Evolutionary conservation across 2,329 filamentous ascomycete genomes (phyloP).

Genomic region (Clarireedia monteithiana): DNA sequence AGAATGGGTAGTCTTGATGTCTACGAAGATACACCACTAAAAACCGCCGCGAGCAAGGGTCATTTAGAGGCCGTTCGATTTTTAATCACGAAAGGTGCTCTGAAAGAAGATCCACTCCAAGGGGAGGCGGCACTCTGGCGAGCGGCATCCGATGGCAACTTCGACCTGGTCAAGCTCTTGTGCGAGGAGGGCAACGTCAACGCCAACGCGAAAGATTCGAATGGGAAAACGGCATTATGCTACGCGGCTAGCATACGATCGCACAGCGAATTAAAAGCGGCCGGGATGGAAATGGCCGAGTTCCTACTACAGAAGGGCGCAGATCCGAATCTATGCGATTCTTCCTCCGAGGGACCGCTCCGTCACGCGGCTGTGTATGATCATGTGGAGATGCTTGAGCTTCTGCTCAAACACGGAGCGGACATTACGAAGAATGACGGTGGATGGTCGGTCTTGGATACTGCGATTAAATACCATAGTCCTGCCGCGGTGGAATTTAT

Average conservation of each 20-base stretch:
- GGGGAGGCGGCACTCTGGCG: constrained; percentile 7
- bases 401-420: constrained; percentile 12
- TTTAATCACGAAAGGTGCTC: constrained; percentile 14
- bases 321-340: constrained; percentile 10
- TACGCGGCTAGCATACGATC: constrained; percentile 7
- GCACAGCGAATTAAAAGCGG: neutral
- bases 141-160: constrained; percentile 11
- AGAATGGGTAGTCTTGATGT: constrained; percentile 9
- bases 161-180: constrained; percentile 13
- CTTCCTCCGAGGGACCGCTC: constrained; percentile 1
- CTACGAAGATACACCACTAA: constrained; percentile 7
- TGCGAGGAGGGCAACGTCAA: constrained; percentile 6
- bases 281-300: constrained; percentile 8
- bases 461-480: constrained; percentile 10
- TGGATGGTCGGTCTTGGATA: constrained; percentile 4
- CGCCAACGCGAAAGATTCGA: constrained; percentile 3
- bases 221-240: constrained; percentile 10
- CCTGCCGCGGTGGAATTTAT: constrained; percentile 5
- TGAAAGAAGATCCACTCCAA: constrained; percentile 9
- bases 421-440: constrained; percentile 7
- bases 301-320: constrained; percentile 13
- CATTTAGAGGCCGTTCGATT: constrained; percentile 16
- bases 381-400: constrained; percentile 3
- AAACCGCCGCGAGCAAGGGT: constrained; percentile 9
- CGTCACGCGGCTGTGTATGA: constrained; percentile 7